Base-by-base conservation (phyloP, 116 monocot genomes). In the Iris pallida region DNA sequence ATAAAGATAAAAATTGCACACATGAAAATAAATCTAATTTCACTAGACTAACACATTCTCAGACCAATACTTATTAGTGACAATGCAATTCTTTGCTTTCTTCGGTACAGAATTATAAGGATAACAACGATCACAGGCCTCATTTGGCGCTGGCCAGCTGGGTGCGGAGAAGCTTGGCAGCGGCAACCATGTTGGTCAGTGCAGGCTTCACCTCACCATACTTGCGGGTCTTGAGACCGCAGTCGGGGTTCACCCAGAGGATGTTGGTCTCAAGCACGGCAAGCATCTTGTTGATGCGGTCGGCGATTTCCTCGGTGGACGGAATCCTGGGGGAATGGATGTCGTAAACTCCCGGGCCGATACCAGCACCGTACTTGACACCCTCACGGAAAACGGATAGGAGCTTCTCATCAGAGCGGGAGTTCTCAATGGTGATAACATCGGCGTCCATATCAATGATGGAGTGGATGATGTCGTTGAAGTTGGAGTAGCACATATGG, bases 391-490 rank as follows among this genome's bases (percentile, higher is more conserved):
- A 92, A 19, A 92, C 92, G 0, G 92, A 83, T 47, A 92, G 92
- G 64, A 92, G 82, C 81, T 92, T 92, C 88, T 92, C 92, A 12
- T 92, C 88, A 0, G 92, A 92, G 2, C 92, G 82, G 44, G 92
- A 92, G 83, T 92, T 92, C 85, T 92, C 92, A 16, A 92, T 92
- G 68, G 92, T 88, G 81, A 92, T 92, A 30, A 92, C 92, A 43
- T 92, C 92, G 3, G 92, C 92, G 41, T 92, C 92, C 92, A 92
- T 92, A 79, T 92, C 73, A 63, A 92, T 92, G 88, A 92, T 92
- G 20, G 92, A 92, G 53, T 77, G 85, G 81, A 92, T 92, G 73
- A 92, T 92, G 71, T 92, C 92, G 47, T 92, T 92, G 78, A 88
- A 92, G 79, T 92, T 88, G 10, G 92, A 92, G 81, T 88, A 92